Base-by-base conservation (phyloP, 169 alveolate species). In the Eimeria nieschulzi region DNA sequence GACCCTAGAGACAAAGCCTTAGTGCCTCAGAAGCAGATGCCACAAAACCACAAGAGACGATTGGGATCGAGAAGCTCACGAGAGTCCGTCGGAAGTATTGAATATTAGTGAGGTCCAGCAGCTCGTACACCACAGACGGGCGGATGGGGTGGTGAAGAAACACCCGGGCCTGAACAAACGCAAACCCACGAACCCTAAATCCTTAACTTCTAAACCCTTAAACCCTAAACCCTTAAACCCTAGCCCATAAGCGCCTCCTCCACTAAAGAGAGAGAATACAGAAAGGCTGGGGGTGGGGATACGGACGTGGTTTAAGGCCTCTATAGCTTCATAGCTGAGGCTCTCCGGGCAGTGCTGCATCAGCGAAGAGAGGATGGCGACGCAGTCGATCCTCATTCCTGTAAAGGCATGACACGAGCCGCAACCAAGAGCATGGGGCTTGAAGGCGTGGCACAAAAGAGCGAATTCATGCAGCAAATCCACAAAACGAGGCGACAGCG, bases 351-450 rank as follows among this genome's bases (percentile, higher is more conserved):
- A 86, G 55, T 70, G 83, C 92, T 86, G 92, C 78, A 86, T 61
- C 33, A 86, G 9, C 8, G 56, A 83, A 1, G 92, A 70, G 0
- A 86, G 33, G 5, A 86, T 71, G 23, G 66, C 46, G 0, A 86
- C 17, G 53, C 92, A 86, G 76, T 86, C 92, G 51, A 72, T 59
- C 51, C 92, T 72, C 92, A 86, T 86, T 19, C 92, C 92, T 86
- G 92, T 56, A 56, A 53, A 21, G 33, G 54, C 79, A 70, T 33
- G 46, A 33, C 3, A 33, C 0, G 46, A 33, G 46, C 46, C 46
- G 46, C 46, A 33, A 33, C 46, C 6, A 33, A 33, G 3, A 33
- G 46, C 46, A 33, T 1, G 46, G 46, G 46, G 46, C 46, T 33
- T 33, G 46, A 33, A 33, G 46, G 46, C 46, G 46, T 33, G 46